Percentiles rank a stretch among this genome's conserved stretches.
phyloP scores from a whole-genome alignment of 2,329 filamentous ascomycete genomes.

The Fusarium solani-melongenae region DNA sequence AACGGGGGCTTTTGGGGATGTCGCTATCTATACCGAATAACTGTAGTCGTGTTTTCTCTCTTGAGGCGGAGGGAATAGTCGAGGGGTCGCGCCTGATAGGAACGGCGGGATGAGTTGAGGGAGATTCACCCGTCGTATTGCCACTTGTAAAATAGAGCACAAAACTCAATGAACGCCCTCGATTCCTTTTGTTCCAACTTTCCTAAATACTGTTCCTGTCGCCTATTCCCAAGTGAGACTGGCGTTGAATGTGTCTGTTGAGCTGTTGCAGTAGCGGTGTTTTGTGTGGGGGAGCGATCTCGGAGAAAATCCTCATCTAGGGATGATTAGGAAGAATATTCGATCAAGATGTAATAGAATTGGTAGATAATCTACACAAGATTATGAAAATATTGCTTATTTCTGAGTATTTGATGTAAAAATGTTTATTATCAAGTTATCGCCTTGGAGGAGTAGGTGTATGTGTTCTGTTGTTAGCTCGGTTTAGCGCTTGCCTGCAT shows the following conservation, averaged over 20 bases:
- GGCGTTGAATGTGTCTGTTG: not conserved
- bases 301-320: not conserved
- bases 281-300: not conserved
- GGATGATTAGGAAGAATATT: not conserved
- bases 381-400: not conserved
- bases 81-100: slow-evolving; percentile 60
- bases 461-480: not conserved
- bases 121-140: slow-evolving; percentile 61
- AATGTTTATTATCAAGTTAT: not conserved
- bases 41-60: slow-evolving; percentile 58
- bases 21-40: slow-evolving; percentile 61
- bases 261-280: not conserved
- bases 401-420: not conserved
- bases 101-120: slow-evolving; percentile 57
- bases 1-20: slow-evolving; percentile 50
- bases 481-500: too few species aligned
- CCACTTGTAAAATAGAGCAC: slow-evolving; percentile 73
- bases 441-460: not conserved
- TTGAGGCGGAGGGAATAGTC: slow-evolving; percentile 58
- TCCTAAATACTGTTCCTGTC: not conserved
- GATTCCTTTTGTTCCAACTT: slow-evolving; percentile 65
- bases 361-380: not conserved
- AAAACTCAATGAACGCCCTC: slow-evolving; percentile 71
- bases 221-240: not conserved
- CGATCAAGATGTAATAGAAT: not conserved